Evolutionary conservation across 352 stramenopile genomes (phyloP), one percentile per base, ranked within the genome.

Genomic region (Phytopythium kandeliae): DNA sequence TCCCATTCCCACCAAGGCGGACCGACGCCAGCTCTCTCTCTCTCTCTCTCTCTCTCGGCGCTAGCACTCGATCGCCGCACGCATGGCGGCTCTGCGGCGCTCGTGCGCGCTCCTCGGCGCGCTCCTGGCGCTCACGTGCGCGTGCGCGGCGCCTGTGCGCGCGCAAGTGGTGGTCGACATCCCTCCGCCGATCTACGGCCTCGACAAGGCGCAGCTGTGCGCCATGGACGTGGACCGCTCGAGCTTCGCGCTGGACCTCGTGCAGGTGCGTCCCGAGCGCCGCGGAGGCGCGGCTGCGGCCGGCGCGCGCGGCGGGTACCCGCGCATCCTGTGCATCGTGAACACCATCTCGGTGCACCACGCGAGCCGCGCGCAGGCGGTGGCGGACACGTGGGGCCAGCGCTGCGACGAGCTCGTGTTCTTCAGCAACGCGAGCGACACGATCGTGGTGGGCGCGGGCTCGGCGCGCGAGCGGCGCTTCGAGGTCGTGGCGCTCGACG

Each of bases 311-410:
- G 15, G 22, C 25, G 34, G 40, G 13, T 86, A 82, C 52, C 78
- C 80, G 40, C 74, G 67, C 50, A 58, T 91, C 19, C 66, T 91
- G 46, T 92, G 81, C 74, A 85, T 86, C 50, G 78, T 92, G 19
- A 89, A 89, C 66, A 92, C 78, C 2, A 89, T 92, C 57, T 87
- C 77, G 31, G 61, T 83, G 47, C 69, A 88, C 41, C 81, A 87
- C 60, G 56, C 58, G 55, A 77, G 62, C 3, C 71, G 71, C 45
- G 74, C 79, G 5, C 78, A 82, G 54, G 63, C 78, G 19, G 77
- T 89, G 17, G 78, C 78, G 22, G 78, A 90, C 43, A 92, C 82
- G 31, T 92, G 82, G 82, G 82, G 82, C 19, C 78, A 89, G 55
- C 77, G 79, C 26, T 92, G 82, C 54, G 73, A 86, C 55, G 74